These are phyloP conservation scores for Ammopiptanthus mongolicus DNA, from an alignment of 306 rosid species.

Conservation along the genomic window DNA sequence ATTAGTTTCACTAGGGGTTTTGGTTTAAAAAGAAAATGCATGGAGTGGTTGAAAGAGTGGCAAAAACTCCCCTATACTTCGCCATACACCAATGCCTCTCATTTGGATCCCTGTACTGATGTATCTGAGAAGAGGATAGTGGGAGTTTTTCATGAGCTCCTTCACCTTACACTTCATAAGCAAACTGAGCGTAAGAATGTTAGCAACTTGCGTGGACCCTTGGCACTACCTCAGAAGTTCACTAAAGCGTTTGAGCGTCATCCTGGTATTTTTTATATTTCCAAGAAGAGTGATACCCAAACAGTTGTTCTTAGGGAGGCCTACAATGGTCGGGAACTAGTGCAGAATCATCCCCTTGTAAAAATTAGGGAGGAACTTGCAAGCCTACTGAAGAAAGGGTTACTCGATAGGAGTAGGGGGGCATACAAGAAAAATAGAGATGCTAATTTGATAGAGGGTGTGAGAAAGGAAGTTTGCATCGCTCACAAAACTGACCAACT, in stretches of 20 bases:
- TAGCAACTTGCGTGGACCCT: conserved; percentile 74
- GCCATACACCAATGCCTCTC: conserved; percentile 57
- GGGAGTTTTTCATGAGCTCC: conserved; percentile 92
- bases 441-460: conserved; percentile 15
- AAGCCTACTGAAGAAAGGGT: conserved; percentile 46
- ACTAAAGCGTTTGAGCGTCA: conserved; percentile 92
- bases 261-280: conserved; percentile 84
- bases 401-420: conserved; percentile 63
- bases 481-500: neutral
- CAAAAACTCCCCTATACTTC: conserved; percentile 85
- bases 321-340: conserved; percentile 45
- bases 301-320: conserved; percentile 79
- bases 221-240: conserved; percentile 78
- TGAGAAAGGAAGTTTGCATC: neutral
- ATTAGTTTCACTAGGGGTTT: conserved; percentile 81
- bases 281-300: conserved; percentile 67
- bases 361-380: conserved; percentile 60
- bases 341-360: conserved; percentile 58
- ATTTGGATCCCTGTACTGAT: conserved; percentile 86
- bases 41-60: conserved; percentile 90
- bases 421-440: conserved; percentile 37
- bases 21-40: conserved; percentile 77
- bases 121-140: conserved; percentile 81
- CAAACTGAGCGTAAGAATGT: conserved; percentile 81
- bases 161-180: conserved; percentile 74